Base-by-base conservation (phyloP, 768 basidiomycete genomes). In the Collybiopsis confluens region DNA sequence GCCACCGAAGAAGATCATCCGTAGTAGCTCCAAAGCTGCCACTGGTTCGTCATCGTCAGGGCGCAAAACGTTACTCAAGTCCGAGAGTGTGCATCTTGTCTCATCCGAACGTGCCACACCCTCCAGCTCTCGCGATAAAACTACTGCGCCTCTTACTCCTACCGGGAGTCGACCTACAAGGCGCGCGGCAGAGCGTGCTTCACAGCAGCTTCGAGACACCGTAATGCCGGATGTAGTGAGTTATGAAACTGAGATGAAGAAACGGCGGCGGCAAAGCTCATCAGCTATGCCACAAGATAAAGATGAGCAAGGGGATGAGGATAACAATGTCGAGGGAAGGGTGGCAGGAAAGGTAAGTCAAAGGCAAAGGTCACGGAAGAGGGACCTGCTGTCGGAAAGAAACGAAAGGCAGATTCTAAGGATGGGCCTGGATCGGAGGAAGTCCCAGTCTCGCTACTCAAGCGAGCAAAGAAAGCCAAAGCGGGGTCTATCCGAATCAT, bases 141-240 rank as follows among this genome's bases (percentile, higher is more conserved):
- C 40, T 10, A 16, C 37, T 38, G 15, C 21, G 13, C 20, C 36
- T 8, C 30, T 10, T 41, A 37, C 45, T 38, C 36, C 54, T 41
- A 20, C 52, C 18, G 37, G 18, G 21, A 26, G 33, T 30, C 54
- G 59, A 20, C 47, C 65, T 2, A 61, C 67, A 18, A 72, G 67
- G 52, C 70, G 79, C 18, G 64, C 80, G 23, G 79, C 80, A 10
- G 61, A 67, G 23, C 73, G 70, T 54, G 79, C 80, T 1, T 65
- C 68, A 44, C 66, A 83, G 76, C 60, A 73, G 69, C 59, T 92
- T 74, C 62, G 81, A 71, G 56, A 83, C 63, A 67, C 80, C 70
- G 71, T 92, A 54, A 92, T 92, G 84, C 90, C 90, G 0, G 91
- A 93, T 59, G 74, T 90, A 2, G 58, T 84, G 37, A 79, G 73